Base-by-base conservation (phyloP, 345 rosid species). In the Adansonia digitata region DNA sequence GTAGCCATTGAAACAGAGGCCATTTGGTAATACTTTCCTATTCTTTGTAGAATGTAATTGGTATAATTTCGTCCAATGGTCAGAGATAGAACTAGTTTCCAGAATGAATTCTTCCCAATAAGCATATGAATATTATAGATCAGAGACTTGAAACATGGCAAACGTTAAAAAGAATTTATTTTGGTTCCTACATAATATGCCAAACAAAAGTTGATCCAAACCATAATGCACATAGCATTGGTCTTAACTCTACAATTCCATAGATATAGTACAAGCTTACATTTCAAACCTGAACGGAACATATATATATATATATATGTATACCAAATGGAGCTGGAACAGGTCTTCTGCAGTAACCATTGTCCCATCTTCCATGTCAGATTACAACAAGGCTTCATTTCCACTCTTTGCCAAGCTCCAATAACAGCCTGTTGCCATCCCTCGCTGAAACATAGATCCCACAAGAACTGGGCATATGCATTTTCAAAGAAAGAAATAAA, bases 1-100 rank as follows among this genome's bases (percentile, higher is more conserved):
- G 42, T 5, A 56, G 55, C 65, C 39, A 72, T 55, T 20, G 62
- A 49, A 52, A 71, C 63, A 10, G 64, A 53, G 10, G 74, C 74
- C 74, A 71, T 71, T 45, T 27, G 29, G 22, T 18, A 7, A 39
- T 18, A 35, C 8, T 70, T 52, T 37, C 56, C 29, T 70, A n/a
- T 43, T 73, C 22, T 69, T 69, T 35, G 20, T n/a, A 14, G 35
- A 11, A 29, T 20, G 34, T 43, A 18, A 22, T n/a, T 37, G 69
- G 48, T 53, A n/a, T n/a, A n/a, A n/a, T n/a, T n/a, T n/a, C n/a
- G n/a, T n/a, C n/a, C n/a, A n/a, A n/a, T n/a, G n/a, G n/a, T n/a
- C n/a, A n/a, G n/a, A n/a, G n/a, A n/a, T n/a, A n/a, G n/a, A n/a
- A n/a, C n/a, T n/a, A n/a, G n/a, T n/a, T n/a, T n/a, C n/a, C n/a